These are phyloP conservation scores for Paramecium sexaurelia DNA, from an alignment of 73 alveolate genomes.

Conservation along the genomic window DNA sequence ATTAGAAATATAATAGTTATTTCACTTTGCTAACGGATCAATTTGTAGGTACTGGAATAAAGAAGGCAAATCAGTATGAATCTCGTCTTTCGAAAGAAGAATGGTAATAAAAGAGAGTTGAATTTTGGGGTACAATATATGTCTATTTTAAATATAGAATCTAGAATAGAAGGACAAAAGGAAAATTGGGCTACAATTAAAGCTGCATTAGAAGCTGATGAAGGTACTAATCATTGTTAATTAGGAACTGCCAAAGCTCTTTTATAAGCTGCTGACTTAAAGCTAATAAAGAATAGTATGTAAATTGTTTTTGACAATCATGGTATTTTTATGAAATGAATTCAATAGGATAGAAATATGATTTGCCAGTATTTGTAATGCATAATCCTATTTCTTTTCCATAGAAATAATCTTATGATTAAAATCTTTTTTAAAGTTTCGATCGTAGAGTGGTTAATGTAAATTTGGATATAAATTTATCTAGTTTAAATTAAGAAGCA, in stretches of 20 bases:
- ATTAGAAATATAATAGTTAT: conserved; percentile 40
- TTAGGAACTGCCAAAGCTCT: conserved; percentile 33
- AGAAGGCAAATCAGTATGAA: conserved; percentile 16
- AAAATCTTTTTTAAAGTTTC: background rate
- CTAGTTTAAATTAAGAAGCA: conserved; percentile 27
- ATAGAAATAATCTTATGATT: conserved; percentile 17
- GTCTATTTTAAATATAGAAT: background rate
- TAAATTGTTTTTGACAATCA: background rate
- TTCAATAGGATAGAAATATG: conserved; percentile 39
- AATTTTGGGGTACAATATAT: conserved; percentile 42
- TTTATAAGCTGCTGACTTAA: conserved; percentile 36
- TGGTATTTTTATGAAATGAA: background rate
- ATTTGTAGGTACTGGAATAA: conserved; percentile 30
- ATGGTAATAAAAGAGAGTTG: conserved; percentile 22
- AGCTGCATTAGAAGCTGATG: conserved; percentile 53
- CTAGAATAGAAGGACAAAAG: conserved; percentile 36
- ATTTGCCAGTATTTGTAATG: conserved; percentile 30
- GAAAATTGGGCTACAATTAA: conserved; percentile 32
- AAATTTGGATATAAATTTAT: background rate
- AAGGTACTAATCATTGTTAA: background rate
- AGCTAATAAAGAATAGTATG: conserved; percentile 29
- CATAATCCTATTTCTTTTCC: conserved; percentile 49
- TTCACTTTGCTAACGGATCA: conserved; percentile 15
- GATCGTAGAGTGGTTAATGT: background rate
- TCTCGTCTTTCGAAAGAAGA: conserved; percentile 46